These are phyloP conservation scores for Bertia moriformis DNA, from an alignment of 2,329 filamentous ascomycete species.

Conservation along the genomic window DNA sequence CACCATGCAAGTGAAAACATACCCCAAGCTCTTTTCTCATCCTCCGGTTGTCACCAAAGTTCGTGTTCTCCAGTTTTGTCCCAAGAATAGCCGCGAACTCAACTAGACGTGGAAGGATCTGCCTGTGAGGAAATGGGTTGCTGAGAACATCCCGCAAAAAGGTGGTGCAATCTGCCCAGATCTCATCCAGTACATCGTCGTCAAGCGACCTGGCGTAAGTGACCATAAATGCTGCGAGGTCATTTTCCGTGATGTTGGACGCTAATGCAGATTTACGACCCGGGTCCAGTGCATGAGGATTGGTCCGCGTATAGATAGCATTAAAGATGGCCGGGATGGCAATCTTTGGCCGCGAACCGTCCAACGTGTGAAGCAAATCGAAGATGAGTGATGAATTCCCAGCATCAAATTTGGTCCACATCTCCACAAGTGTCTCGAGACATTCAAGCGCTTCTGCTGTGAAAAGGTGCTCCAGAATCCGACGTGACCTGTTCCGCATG, in stretches of 20 bases:
- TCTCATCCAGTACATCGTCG: conserved; percentile 95
- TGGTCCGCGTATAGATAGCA: conserved; percentile 86
- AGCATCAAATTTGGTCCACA: conserved; percentile 52
- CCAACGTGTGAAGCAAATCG: conserved; percentile 76
- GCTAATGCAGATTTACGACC: conserved; percentile 77
- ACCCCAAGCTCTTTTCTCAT: conserved; percentile 84
- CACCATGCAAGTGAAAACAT: conserved; percentile 30
- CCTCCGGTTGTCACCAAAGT: conserved; percentile 82
- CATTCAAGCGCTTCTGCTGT: conserved; percentile 85
- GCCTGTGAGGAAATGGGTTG: conserved; percentile 88
- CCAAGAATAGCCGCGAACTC: conserved; percentile 83
- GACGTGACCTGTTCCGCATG: conserved; percentile 76
- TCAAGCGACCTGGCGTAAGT: conserved; percentile 82
- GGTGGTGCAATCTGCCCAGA: conserved; percentile 85
- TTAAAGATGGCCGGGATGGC: conserved; percentile 91
- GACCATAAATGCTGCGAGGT: conserved; percentile 77
- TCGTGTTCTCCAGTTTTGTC: conserved; percentile 93
- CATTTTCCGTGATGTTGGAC: conserved; percentile 66
- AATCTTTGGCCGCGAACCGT: conserved; percentile 79
- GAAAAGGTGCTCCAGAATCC: conserved; percentile 84
- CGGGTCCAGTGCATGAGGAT: conserved; percentile 64
- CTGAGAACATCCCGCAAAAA: conserved; percentile 80
- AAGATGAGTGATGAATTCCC: conserved; percentile 37
- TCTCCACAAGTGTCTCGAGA: conserved; percentile 73
- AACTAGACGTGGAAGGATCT: conserved; percentile 71